Base-by-base conservation (phyloP, 768 basidiomycete species). In the Hydnomerulius pinastri region DNA sequence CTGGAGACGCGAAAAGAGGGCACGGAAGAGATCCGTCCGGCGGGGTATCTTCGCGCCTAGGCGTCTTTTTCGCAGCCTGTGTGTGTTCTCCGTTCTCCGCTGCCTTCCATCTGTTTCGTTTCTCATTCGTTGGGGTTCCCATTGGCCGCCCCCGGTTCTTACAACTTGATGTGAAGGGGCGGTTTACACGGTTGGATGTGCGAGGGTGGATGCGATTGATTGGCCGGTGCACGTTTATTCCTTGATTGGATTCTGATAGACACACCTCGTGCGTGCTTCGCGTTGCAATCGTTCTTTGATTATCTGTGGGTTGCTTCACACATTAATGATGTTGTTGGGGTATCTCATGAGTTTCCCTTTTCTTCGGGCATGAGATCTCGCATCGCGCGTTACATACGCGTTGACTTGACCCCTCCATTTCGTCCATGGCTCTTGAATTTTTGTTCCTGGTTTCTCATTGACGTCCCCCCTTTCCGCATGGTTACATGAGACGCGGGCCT, bases 1-100 rank as follows among this genome's bases (percentile, higher is more conserved):
- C 8, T 12, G 33, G 21, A 20, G 37, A 25, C 11, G 27, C 21
- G 7, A 29, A 39, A 29, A 36, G 6, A 41, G 36, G 45, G 21
- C 27, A 46, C 60, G 65, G 62, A 60, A 57, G 40, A 65, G 62
- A 62, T 64, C 63, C 63, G 63, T 43, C 64, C 64, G 58, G 41
- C 5, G 18, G 23, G 17, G 7, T 41, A 17, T 45, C 28, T 50
- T 53, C 40, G n/a, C 21, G n/a, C n/a, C 17, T 17, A 35, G 6
- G 17, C 32, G 6, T 10, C 23, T n/a, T 18, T 29, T 35, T 37
- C 21, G 9, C 28, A 18, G 9, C 29, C 11, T 8, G n/a, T 30
- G 27, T 4, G 4, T 35, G 29, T 7, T 30, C 29, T 30, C 13
- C 29, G 33, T 17, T 13, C 4, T 4, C 5, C 33, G n/a, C n/a